Base-by-base conservation (phyloP, 306 rosid species). In the Prunus mongolica region DNA sequence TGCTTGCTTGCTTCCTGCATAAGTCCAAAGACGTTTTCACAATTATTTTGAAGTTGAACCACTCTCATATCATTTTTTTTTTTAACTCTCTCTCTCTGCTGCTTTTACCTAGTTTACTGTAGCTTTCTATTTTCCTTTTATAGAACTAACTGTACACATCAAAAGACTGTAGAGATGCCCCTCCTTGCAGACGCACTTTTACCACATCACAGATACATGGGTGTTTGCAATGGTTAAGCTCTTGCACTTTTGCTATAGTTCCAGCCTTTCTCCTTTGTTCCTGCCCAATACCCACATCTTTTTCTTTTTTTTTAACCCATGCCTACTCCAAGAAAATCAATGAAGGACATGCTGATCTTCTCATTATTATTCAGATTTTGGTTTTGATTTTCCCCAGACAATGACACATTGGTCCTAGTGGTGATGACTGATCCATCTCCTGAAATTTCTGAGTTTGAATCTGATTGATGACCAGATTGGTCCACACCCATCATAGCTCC, bases 291-390 rank as follows among this genome's bases (percentile, higher is more conserved):
- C 27, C 18, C 18, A 11, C 49, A 2, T 2, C 13, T 12, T 50
- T 14, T 8, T 15, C 1, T 24, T 2, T 19, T 46, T 2, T 19
- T 46, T 79, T 76, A 87, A 32, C 64, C 8, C 78, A 89, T 90
- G 80, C 98, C 97, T 10, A 93, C 91, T 75, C 97, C 98, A 79
- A 93, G 98, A 78, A 93, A 93, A 87, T 93, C 98, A 82, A 93
- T 91, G 91, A 88, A 93, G 73, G 82, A 51, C 81, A 81, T 67
- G 56, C 76, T 67, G 38, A 50, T 71, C 41, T 69, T 85, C 38
- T 70, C 61, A 18, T 78, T 82, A 44, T 22, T 82, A 47, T 63
- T 83, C 38, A 52, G 58, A 52, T 52, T 52, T 52, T 51, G 52
- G 16, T 77, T 84, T 65, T 51, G 87, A 67, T 61, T 83, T 77